Percentiles rank a stretch among this genome's conserved stretches.
Conservation (phyloP, 345 rosid genomes). For the Arabidopsis suecica region DNA sequence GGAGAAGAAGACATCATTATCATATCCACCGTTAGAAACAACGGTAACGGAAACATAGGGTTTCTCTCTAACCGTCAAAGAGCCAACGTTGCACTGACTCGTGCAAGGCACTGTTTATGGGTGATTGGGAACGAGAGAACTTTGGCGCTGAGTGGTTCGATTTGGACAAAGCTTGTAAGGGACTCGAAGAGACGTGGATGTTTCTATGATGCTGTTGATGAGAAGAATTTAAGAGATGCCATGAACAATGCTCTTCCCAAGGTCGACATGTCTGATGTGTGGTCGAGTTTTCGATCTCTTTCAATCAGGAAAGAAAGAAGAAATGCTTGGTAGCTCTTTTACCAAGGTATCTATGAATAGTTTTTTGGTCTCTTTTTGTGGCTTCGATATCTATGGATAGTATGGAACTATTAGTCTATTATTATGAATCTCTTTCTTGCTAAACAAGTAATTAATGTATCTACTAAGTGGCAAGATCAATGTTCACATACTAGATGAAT, state of each 20-base stretch:
- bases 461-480: neutral
- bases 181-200: constrained; percentile 49
- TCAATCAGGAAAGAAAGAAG: constrained; percentile 1
- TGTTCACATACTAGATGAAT: neutral
- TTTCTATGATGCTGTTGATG: constrained; percentile 46
- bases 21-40: constrained; percentile 54
- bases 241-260: constrained; percentile 16
- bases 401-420: neutral
- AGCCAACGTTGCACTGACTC: constrained; percentile 49
- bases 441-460: neutral
- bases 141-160: constrained; percentile 33
- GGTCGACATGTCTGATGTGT: constrained; percentile 26
- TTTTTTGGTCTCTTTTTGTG: neutral
- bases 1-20: constrained; percentile 56
- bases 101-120: constrained; percentile 57
- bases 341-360: neutral
- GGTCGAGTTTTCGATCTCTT: constrained; percentile 30
- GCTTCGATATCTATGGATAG: neutral
- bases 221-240: constrained; percentile 32
- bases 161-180: constrained; percentile 45
- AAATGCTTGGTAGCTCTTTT: constrained; percentile 6
- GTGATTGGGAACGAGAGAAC: constrained; percentile 53
- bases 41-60: constrained; percentile 46
- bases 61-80: constrained; percentile 46
- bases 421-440: neutral